A percentile compares a stretch with the other conserved stretches of the same genome.
phyloP scores from a whole-genome alignment of 176 grass and related monocot species.

The Eleusine indica region DNA sequence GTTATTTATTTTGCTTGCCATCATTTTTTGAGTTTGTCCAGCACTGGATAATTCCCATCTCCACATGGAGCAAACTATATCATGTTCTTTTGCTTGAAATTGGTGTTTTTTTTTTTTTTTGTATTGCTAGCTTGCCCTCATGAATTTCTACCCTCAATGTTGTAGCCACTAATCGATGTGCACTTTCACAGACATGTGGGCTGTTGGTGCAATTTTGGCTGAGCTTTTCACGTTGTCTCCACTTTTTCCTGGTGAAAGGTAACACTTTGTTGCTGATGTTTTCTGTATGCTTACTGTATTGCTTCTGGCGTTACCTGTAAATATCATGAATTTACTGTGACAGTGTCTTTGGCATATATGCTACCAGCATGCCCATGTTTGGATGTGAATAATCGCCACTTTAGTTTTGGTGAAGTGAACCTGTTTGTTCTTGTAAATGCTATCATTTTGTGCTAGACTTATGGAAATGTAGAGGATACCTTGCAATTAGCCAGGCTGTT shows the following conservation, averaged over 20 bases:
- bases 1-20: background rate
- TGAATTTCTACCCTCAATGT: background rate
- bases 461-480: background rate
- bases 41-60: background rate
- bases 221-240: slow-evolving; percentile 83
- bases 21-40: background rate
- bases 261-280: slow-evolving; percentile 15
- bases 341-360: background rate
- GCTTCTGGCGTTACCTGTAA: background rate
- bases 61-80: background rate
- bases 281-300: background rate
- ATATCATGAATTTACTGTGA: slow-evolving; percentile 4
- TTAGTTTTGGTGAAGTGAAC: slow-evolving; percentile 6
- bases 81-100: background rate
- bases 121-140: background rate
- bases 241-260: slow-evolving; percentile 96
- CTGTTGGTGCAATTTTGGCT: slow-evolving; percentile 87
- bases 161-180: slow-evolving; percentile 15
- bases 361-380: background rate
- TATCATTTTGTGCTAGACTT: background rate
- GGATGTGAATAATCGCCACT: background rate
- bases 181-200: slow-evolving; percentile 78
- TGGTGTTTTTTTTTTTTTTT: background rate
- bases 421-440: background rate
- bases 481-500: background rate